Evolutionary conservation across 768 basidiomycete species (phyloP).

Genomic region (Leccinum disarticulatum): DNA sequence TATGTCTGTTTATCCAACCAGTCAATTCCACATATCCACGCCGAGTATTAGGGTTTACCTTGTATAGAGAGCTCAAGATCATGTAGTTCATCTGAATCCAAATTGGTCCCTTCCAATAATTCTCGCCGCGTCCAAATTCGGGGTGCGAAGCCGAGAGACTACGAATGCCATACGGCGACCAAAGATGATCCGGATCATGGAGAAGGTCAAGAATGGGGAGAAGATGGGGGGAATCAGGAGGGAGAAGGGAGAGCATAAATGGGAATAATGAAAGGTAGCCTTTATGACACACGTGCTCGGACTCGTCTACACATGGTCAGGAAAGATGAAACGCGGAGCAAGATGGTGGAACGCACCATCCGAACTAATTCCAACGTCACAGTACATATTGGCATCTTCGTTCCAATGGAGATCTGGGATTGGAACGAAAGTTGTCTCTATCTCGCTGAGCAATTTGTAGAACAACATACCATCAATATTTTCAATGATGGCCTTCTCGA

Average conservation of each 20-base stretch:
- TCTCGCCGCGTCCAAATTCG: conserved; percentile 89
- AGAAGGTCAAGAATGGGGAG: conserved; percentile 80
- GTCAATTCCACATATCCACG: conserved; percentile 1
- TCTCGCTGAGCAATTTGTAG: background rate
- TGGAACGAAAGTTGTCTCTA: conserved; percentile 1
- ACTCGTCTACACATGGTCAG: conserved; percentile 64
- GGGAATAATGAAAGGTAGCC: conserved; percentile 96
- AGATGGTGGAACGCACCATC: conserved; percentile 55
- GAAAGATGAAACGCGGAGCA: background rate
- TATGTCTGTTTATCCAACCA: conserved; percentile 58
- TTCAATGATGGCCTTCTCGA: conserved; percentile 75
- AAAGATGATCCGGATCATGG: conserved; percentile 78
- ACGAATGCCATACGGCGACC: conserved; percentile 89
- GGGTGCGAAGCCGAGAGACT: conserved; percentile 86
- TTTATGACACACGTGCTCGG: conserved; percentile 84
- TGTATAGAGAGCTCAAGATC: conserved; percentile 73
- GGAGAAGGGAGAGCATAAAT: conserved; percentile 79
- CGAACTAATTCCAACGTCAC: conserved; percentile 80
- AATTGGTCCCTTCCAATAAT: conserved; percentile 97
- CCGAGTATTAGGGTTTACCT: conserved; percentile 41
- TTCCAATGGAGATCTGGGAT: conserved; percentile 87
- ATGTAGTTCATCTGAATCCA: conserved; percentile 99
- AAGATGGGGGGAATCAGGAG: conserved; percentile 75
- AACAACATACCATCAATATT: conserved; percentile 75
- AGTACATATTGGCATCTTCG: conserved; percentile 88